phyloP scores from a whole-genome alignment of 2,329 filamentous ascomycete genomes.

The Zalaria sp. region DNA sequence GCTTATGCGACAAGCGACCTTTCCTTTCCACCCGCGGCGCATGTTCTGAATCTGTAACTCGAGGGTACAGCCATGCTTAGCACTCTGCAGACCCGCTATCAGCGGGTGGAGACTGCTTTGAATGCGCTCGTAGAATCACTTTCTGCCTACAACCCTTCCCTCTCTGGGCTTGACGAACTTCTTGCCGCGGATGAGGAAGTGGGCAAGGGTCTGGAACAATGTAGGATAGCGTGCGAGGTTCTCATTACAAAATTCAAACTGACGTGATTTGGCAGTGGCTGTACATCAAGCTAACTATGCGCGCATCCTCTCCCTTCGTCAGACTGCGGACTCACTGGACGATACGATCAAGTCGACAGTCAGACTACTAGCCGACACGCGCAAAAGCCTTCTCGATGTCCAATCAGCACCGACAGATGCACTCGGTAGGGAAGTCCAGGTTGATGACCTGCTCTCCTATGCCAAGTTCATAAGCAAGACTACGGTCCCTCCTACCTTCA shows the following conservation, averaged over 20 bases:
- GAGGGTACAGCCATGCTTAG: constrained; percentile 21
- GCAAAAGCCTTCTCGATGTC: constrained; percentile 56
- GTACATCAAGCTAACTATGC: constrained; percentile 61
- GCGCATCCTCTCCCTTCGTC: constrained; percentile 54
- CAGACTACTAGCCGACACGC: constrained; percentile 53
- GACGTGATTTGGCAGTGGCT: constrained; percentile 38
- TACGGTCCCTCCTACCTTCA: constrained; percentile 53
- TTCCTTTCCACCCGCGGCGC: too few species aligned
- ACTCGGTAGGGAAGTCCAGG: constrained; percentile 39
- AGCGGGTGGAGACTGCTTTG: constrained; percentile 37
- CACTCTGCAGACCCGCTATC: constrained; percentile 27
- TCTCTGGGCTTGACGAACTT: constrained; percentile 52
- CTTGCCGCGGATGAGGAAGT: constrained; percentile 57
- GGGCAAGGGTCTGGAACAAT: constrained; percentile 47
- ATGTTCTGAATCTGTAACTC: too few species aligned
- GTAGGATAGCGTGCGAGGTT: constrained; percentile 25
- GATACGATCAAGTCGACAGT: constrained; percentile 59
- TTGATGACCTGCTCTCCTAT: constrained; percentile 61
- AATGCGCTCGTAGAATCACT: constrained; percentile 64
- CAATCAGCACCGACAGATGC: constrained; percentile 24
- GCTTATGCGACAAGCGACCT: too few species aligned
- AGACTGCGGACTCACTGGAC: constrained; percentile 51
- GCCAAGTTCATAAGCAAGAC: constrained; percentile 69
- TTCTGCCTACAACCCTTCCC: constrained; percentile 65
- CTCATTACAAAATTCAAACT: too few species aligned